phyloP scores from a whole-genome alignment of 2,329 filamentous ascomycete species.

The Pestalotiopsis sp. region DNA sequence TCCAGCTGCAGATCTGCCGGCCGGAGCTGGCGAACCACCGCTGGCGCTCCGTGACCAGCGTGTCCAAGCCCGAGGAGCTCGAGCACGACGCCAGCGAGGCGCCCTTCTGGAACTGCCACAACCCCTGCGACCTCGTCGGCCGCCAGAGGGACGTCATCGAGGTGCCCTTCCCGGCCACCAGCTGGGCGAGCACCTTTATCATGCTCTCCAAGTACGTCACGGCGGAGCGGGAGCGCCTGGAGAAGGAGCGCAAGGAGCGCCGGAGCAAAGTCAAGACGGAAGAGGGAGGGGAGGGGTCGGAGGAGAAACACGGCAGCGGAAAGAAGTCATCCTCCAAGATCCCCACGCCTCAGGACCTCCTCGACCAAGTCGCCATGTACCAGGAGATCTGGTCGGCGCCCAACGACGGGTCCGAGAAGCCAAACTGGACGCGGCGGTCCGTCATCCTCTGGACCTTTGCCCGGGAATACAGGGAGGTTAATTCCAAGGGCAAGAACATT shows the following conservation, averaged over 20 bases:
- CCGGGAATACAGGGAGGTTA: conserved; percentile 50
- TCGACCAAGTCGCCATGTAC: conserved; percentile 67
- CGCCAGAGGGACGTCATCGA: conserved; percentile 45
- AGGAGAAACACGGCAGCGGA: neutral
- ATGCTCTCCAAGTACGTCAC: conserved; percentile 55
- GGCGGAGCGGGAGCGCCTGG: conserved; percentile 30
- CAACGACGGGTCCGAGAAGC: conserved; percentile 35
- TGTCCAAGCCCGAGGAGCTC: conserved; percentile 60
- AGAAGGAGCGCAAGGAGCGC: conserved; percentile 19
- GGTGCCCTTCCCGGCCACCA: conserved; percentile 60
- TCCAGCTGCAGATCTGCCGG: conserved; percentile 61
- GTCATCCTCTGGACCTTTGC: conserved; percentile 68
- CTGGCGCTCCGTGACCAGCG: conserved; percentile 63
- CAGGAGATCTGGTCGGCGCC: conserved; percentile 65
- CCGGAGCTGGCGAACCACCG: conserved; percentile 55
- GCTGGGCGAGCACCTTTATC: conserved; percentile 62
- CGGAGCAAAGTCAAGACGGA: conserved; percentile 15
- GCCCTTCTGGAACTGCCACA: conserved; percentile 48
- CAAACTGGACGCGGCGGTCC: conserved; percentile 57
- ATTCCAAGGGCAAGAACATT: conserved; percentile 44
- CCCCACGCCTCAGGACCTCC: conserved; percentile 45
- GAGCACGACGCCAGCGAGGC: conserved; percentile 43
- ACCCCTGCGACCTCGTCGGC: conserved; percentile 44
- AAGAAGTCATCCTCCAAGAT: conserved; percentile 18
- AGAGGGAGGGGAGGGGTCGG: conserved; percentile 36